A percentile compares a stretch with the other conserved stretches of the same genome.
phyloP scores from a whole-genome alignment of 1,139 yeast genomes.

The Yarrowia galli region DNA sequence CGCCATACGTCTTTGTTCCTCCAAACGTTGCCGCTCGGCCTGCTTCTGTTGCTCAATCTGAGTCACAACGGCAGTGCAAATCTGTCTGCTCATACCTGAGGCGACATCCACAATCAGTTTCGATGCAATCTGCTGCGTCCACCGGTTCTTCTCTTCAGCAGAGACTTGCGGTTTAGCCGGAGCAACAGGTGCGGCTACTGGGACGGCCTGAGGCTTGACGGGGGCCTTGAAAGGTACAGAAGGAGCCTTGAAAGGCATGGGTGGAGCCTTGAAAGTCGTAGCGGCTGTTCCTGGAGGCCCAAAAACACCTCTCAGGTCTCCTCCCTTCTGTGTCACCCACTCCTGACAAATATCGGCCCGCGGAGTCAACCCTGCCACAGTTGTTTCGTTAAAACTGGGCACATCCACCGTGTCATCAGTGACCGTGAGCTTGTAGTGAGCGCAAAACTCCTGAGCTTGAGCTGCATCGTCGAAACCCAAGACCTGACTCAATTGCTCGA shows the following conservation, averaged over 20 bases:
- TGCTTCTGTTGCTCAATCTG: slow-evolving; percentile 36
- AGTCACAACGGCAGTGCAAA: background rate
- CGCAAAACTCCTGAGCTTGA: slow-evolving; percentile 64
- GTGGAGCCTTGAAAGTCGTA: background rate
- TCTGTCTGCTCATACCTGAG: background rate
- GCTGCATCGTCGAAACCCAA: slow-evolving; percentile 71
- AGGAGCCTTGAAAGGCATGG: background rate
- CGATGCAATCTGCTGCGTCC: slow-evolving; percentile 20
- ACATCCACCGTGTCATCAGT: slow-evolving; percentile 63
- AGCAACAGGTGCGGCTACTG: background rate
- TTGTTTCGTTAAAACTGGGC: slow-evolving; percentile 59
- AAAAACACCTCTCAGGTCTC: slow-evolving; percentile 48
- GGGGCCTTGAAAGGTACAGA: slow-evolving; percentile 3
- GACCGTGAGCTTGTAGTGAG: slow-evolving; percentile 68
- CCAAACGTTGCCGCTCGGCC: slow-evolving; percentile 41
- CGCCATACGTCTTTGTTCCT: slow-evolving; percentile 45
- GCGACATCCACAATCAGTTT: slow-evolving; percentile 14
- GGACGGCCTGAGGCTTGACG: background rate
- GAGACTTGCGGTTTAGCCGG: background rate
- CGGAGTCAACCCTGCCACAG: slow-evolving; percentile 57
- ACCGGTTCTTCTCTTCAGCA: background rate
- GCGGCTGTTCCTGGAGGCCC: background rate
- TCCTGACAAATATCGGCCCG: slow-evolving; percentile 63
- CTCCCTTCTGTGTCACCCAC: slow-evolving; percentile 58
- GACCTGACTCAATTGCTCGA: slow-evolving; percentile 56